Evolutionary conservation across 129 eudicot genomes (phyloP), one percentile per base, ranked within the genome.

Genomic region (Ambrosia trifida): DNA sequence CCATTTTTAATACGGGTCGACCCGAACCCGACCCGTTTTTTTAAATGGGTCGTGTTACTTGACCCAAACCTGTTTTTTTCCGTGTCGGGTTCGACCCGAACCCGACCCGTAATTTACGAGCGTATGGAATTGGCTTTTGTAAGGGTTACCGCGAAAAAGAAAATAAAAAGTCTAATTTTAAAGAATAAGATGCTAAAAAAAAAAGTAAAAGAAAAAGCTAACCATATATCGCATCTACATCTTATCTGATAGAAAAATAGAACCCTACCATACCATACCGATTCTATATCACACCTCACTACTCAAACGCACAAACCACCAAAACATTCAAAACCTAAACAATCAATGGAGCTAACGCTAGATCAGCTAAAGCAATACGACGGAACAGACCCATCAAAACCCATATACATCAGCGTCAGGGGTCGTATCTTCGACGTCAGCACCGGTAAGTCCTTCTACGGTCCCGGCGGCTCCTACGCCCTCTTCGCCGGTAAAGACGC

Each of bases 401-500:
- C 98, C 28, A 84, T 92, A 4, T 92, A 89, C 83, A 81, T 92
- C 57, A 95, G 88, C 10, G 77, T 92, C 52, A 80, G 80, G 53
- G 91, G 96, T 17, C 88, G 89, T 0, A 75, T 92, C 68, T 92
- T 86, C 72, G 89, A 92, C 56, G 95, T 92, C 32, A 80, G 82
- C 49, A 69, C 95, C 74, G 98, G 83, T 6, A 79, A 51, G 9
- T 76, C 88, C 60, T 92, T 92, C 79, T 92, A 92, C 82, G 98
- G 98, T 20, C 96, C 96, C 51, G 98, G 96, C 58, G 98, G 98
- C 46, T 51, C 95, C 11, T 92, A 92, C 83, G 79, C 83, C 78
- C 75, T 92, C 83, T 92, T 92, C 76, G 89, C 98, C 62, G 98
- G 98, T 17, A 92, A 92, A 72, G 98, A 92, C 58, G 98, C 98